Base-by-base conservation (phyloP, 495 filamentous ascomycete species). In the Peziza echinospora region DNA sequence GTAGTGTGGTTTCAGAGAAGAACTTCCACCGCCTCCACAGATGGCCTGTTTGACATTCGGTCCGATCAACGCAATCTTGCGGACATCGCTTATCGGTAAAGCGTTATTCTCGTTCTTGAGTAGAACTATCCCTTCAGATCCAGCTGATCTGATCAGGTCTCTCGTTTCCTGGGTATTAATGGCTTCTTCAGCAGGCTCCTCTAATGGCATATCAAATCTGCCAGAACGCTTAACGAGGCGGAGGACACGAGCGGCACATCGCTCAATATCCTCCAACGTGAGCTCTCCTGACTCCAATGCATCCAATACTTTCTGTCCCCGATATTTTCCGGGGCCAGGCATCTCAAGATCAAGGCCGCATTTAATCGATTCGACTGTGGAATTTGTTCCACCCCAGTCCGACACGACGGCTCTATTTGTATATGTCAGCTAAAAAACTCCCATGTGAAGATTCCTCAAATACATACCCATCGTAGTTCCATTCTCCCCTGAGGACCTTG, bases 321-420 rank as follows among this genome's bases (percentile, higher is more conserved):
- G 73, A 72, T 76, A 78, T 55, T 76, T 73, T 2, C 71, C 70
- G 23, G 79, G 78, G 16, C 72, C 77, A 5, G 82, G 82, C 65
- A 87, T 84, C 53, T 87, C 81, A 44, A 84, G 67, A 54, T 87
- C 82, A 26, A 78, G 73, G 5, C 81, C 82, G 10, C 77, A 77
- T 45, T 75, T 75, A 53, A 86, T 72, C 2, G 79, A 74, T 46
- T 80, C 74, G 17, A 70, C 69, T 1, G 72, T 78, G 23, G 77
- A 80, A 56, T 86, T 83, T 1, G 71, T 71, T 54, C 69, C 75
- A 44, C 66, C 71, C 80, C 80, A 85, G 56, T 84, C 80, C 21
- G 75, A 78, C 64, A 84, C 77, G 43, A 83, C 72, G 16, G 75
- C 57, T 5, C 80, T 82, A 46, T 8, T 34, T 8, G 26, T 34